These are phyloP conservation scores for Nakazawaea populi DNA, from an alignment of 805 yeast genomes.

Conservation along the genomic window DNA sequence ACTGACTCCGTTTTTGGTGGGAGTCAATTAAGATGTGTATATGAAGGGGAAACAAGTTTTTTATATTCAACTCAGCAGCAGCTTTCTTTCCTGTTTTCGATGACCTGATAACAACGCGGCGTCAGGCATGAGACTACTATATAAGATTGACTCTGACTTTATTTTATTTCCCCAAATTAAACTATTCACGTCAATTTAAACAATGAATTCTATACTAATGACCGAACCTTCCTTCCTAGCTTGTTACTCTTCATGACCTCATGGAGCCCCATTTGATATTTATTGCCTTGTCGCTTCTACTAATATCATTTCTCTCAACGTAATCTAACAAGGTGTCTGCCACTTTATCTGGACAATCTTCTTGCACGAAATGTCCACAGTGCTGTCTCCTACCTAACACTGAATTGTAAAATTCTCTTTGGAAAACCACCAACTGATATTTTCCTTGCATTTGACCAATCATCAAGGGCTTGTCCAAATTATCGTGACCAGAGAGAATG, in stretches of 20 bases:
- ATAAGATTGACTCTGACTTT: too few species aligned
- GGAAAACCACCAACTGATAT: constrained; percentile 81
- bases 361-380: constrained; percentile 93
- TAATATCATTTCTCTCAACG: constrained; percentile 36
- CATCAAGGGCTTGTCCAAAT: constrained; percentile 76
- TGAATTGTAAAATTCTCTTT: constrained; percentile 19
- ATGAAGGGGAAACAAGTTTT: too few species aligned
- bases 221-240: too few species aligned
- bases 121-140: too few species aligned
- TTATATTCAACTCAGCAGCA: too few species aligned
- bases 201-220: too few species aligned
- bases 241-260: background rate
- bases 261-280: constrained; percentile 11
- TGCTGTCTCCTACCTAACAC: constrained; percentile 32
- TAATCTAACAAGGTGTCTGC: constrained; percentile 50
- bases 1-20: too few species aligned
- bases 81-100: too few species aligned
- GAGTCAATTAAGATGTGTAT: too few species aligned
- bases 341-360: constrained; percentile 72
- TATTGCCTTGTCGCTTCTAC: constrained; percentile 24
- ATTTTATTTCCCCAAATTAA: too few species aligned
- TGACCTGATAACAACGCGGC: too few species aligned
- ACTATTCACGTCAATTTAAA: too few species aligned
- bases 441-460: constrained; percentile 99
- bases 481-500: constrained; percentile 83